Evolutionary conservation across 1,284 basidiomycete genomes (phyloP).

Genomic region (Gomphus bonarii): DNA sequence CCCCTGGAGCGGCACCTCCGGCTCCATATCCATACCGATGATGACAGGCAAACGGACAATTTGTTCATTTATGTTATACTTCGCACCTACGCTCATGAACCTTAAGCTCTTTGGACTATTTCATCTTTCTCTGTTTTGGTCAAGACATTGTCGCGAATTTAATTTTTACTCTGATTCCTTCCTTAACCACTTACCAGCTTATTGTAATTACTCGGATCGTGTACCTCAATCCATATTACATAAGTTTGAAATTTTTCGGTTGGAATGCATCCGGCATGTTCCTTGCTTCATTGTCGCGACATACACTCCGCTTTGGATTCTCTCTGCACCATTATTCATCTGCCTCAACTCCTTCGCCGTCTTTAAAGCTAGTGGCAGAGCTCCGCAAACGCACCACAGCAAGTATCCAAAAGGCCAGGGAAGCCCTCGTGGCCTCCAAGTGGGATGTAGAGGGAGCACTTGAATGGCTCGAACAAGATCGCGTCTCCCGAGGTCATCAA

Average conservation of each 20-base stretch:
- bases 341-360: constrained; percentile 25
- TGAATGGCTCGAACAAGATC: constrained; percentile 73
- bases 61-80: constrained; percentile 10
- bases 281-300: neutral
- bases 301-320: neutral
- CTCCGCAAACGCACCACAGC: constrained; percentile 76
- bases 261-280: neutral
- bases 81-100: constrained; percentile 1
- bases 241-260: neutral
- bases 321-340: constrained; percentile 18
- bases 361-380: constrained; percentile 75
- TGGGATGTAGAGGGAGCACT: constrained; percentile 72
- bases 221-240: neutral
- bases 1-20: constrained; percentile 68
- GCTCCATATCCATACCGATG: constrained; percentile 9
- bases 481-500: constrained; percentile 58
- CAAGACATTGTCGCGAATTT: neutral
- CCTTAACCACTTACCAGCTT: too few species aligned
- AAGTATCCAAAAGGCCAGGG: constrained; percentile 80
- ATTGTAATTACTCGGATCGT: too few species aligned
- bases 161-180: neutral
- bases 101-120: neutral
- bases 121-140: constrained; percentile 2
- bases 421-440: constrained; percentile 69
- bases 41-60: neutral